Conservation (phyloP, 257 asterid species). For the Rubia yunnanensis region DNA sequence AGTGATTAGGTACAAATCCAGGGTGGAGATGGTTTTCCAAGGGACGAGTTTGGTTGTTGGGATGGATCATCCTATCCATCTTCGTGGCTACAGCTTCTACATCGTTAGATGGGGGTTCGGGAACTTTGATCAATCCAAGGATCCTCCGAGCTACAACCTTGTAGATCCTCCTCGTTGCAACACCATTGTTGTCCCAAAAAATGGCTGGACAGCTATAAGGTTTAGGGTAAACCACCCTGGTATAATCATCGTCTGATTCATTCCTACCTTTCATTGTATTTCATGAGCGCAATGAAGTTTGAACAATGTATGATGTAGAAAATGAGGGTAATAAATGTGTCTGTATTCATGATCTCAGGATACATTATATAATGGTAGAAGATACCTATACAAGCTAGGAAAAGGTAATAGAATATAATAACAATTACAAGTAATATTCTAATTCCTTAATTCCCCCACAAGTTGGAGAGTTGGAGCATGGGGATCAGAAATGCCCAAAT, state of each 20-base stretch:
- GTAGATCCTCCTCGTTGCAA: slow-evolving; percentile 38
- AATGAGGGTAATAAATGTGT: no score
- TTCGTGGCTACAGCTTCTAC: slow-evolving; percentile 38
- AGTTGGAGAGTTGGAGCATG: no score
- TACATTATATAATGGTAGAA: no score
- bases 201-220: slow-evolving; percentile 49
- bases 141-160: slow-evolving; percentile 31
- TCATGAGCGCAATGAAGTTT: background rate
- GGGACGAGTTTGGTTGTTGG: slow-evolving; percentile 35
- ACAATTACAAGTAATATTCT: no score
- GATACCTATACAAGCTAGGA: no score
- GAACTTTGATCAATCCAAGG: slow-evolving; percentile 24
- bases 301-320: no score
- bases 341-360: no score
- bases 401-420: no score
- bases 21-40: slow-evolving; percentile 40
- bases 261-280: background rate
- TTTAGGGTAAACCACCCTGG: slow-evolving; percentile 46
- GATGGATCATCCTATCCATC: slow-evolving; percentile 40
- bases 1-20: slow-evolving; percentile 19
- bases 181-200: slow-evolving; percentile 36
- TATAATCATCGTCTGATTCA: background rate
- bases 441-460: no score
- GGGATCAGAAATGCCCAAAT: no score
- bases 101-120: slow-evolving; percentile 46